phyloP scores from a whole-genome alignment of 768 basidiomycete species.

The Leucocoprinus leucothites region DNA sequence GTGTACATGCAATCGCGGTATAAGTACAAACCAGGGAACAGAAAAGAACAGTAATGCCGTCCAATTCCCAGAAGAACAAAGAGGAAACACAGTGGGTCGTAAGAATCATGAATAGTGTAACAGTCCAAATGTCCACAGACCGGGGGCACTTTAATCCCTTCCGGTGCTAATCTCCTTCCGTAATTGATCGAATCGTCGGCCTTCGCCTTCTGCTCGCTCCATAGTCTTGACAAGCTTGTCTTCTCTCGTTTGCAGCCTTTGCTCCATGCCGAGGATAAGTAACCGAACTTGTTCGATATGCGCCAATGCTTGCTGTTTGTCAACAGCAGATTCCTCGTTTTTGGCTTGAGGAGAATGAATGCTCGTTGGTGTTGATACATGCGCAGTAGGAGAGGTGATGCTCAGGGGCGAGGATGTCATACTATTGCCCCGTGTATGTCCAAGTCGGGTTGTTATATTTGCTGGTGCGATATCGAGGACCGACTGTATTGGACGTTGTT shows the following conservation, averaged over 20 bases:
- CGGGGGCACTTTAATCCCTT: not conserved
- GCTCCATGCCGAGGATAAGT: slow-evolving; percentile 73
- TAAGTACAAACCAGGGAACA: not conserved
- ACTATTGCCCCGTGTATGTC: slow-evolving; percentile 26
- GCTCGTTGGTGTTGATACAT: slow-evolving; percentile 6
- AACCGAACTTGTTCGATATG: slow-evolving; percentile 69
- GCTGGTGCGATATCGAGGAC: slow-evolving; percentile 30
- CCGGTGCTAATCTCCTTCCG: slow-evolving; percentile 29
- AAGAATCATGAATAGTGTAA: not conserved
- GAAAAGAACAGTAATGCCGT: not conserved
- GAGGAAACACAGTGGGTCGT: not conserved
- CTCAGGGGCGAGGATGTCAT: slow-evolving; percentile 20
- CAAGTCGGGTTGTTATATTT: slow-evolving; percentile 18
- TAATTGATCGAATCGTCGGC: slow-evolving; percentile 48
- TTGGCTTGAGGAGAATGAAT: not conserved
- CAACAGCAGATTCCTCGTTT: slow-evolving; percentile 12
- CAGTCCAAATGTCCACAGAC: not conserved
- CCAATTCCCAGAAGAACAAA: not conserved
- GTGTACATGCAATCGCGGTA: not conserved
- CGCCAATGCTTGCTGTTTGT: slow-evolving; percentile 43
- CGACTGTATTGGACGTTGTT: slow-evolving; percentile 17
- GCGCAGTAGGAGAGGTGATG: not conserved
- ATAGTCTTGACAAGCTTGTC: slow-evolving; percentile 58
- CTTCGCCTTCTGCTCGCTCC: slow-evolving; percentile 58
- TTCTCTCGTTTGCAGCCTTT: slow-evolving; percentile 61